Evolutionary conservation across 371 early-diverging fungal genomes (phyloP).

Genomic region (Mortierella sp.): DNA sequence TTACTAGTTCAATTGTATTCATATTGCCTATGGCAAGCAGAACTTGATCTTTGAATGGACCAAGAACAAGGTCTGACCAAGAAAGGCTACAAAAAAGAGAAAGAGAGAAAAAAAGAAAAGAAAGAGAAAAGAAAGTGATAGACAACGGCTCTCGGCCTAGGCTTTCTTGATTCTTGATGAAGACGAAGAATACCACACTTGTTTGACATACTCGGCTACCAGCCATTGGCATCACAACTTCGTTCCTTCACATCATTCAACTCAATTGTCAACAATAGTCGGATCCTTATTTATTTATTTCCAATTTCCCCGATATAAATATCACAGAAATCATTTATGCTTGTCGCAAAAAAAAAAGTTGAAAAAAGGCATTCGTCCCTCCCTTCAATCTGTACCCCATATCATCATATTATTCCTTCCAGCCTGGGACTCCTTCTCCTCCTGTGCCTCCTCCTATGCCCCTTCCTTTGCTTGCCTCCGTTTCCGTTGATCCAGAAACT

Average conservation of each 20-base stretch:
- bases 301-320: no score
- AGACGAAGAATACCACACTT: background rate
- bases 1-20: background rate
- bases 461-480: constrained; percentile 1
- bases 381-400: background rate
- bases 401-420: background rate
- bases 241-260: background rate
- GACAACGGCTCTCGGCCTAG: background rate
- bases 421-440: constrained; percentile 3
- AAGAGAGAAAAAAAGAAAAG: background rate
- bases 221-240: background rate
- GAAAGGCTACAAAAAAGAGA: background rate
- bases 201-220: background rate
- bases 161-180: background rate
- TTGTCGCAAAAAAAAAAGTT: background rate
- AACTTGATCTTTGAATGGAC: constrained; percentile 3
- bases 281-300: background rate
- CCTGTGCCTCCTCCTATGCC: constrained; percentile 1
- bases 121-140: background rate
- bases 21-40: background rate
- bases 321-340: background rate
- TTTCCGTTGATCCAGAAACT: background rate
- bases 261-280: no score
- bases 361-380: background rate
- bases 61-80: background rate